Base-by-base conservation (phyloP, 495 filamentous ascomycete genomes). In the Hapsidospora chrysogenum region DNA sequence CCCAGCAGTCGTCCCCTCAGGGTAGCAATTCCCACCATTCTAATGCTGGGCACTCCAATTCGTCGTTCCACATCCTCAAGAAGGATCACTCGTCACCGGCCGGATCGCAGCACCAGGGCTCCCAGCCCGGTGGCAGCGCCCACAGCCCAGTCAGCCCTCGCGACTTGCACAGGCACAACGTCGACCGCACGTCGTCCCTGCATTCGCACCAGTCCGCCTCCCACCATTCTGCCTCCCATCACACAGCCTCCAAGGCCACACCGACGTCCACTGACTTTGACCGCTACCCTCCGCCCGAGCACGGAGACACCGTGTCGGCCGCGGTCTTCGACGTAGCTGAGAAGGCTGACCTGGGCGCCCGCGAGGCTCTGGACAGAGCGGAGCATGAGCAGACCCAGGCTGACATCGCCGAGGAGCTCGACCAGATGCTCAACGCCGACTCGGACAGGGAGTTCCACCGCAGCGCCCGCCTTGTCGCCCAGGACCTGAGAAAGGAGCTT, bases 281-380 rank as follows among this genome's bases (percentile, higher is more conserved):
- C 17, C 18, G 37, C 30, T 33, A 25, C 15, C 29, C 20, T 29
- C 37, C 28, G 20, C 31, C 61, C 1, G 60, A 57, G 22, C 56
- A 66, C 33, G 69, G 63, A 19, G 74, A 79, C 50, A 80, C 71
- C 21, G 80, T 92, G 4, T 61, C 76, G 20, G 70, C 80, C 8
- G 80, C 82, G 10, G 63, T 86, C 19, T 70, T 59, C 23, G 75
- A 76, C 17, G 62, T 85, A 33, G 80, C 74, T 6, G 63, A 68
- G 39, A 60, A 76, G 47, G 75, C 77, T 31, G 70, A 80, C 35
- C 66, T 72, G 35, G 71, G 85, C 46, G 73, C 78, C 7, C 72
- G 75, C 36, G 70, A 76, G 36, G 74, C 72, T 35, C 53, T 82
- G 38, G 61, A 63, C 11, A 65, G 74, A 37, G 70, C 58, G n/a